Evolutionary conservation across 2,329 filamentous ascomycete genomes (phyloP).

Genomic region (Ustulina deusta): DNA sequence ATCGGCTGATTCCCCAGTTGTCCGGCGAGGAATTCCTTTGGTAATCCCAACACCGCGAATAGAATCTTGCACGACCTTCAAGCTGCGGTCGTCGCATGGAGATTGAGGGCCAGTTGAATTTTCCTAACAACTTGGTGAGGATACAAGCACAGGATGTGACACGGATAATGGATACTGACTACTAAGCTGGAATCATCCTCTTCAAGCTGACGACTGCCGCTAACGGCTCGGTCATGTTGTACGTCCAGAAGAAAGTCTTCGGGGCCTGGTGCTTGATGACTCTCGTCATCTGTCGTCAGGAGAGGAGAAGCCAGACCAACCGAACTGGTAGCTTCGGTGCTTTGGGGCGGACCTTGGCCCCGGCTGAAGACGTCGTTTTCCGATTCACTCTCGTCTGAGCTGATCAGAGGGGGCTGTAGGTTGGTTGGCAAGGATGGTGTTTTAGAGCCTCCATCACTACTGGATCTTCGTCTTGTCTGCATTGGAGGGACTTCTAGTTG

Average conservation of each 20-base stretch:
- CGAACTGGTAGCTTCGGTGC: constrained; percentile 1
- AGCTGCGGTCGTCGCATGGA: neutral
- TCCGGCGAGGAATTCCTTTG: neutral
- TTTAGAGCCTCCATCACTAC: neutral
- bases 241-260: neutral
- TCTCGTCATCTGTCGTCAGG: constrained; percentile 1
- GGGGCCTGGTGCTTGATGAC: neutral
- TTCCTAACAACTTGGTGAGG: neutral
- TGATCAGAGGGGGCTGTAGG: neutral
- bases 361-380: neutral
- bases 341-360: neutral
- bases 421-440: neutral
- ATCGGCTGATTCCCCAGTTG: neutral
- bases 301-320: neutral
- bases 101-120: neutral
- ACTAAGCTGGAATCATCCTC: neutral
- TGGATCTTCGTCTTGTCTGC: neutral
- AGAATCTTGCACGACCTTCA: neutral
- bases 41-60: neutral
- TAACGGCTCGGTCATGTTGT: neutral
- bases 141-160: neutral
- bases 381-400: neutral
- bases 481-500: neutral
- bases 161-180: neutral
- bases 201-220: neutral